These are phyloP conservation scores for Debaryomyces subglobosus DNA, from an alignment of 1,139 yeast genomes.

Conservation along the genomic window DNA sequence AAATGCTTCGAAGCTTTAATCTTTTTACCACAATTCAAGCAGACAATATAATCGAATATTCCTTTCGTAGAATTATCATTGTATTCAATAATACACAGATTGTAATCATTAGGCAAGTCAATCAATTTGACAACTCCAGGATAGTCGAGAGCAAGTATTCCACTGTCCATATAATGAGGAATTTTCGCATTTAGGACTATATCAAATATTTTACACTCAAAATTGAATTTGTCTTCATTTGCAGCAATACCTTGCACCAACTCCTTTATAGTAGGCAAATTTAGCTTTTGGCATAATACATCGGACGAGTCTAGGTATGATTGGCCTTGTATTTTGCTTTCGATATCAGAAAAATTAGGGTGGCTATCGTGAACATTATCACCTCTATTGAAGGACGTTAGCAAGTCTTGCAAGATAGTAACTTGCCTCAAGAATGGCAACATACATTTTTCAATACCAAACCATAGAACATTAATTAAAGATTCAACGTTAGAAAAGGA, in stretches of 20 bases:
- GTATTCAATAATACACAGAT: slow-evolving; percentile 30
- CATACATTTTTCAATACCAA: slow-evolving; percentile 32
- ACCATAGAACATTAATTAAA: slow-evolving; percentile 21
- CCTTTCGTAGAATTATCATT: slow-evolving; percentile 20
- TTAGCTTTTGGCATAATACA: slow-evolving; percentile 24
- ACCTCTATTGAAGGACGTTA: slow-evolving; percentile 30
- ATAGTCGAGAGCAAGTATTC: slow-evolving; percentile 34
- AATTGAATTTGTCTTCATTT: slow-evolving; percentile 13
- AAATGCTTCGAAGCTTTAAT: slow-evolving; percentile 20
- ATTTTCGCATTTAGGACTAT: slow-evolving; percentile 30
- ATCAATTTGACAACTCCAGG: slow-evolving; percentile 47
- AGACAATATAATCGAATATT: slow-evolving; percentile 30
- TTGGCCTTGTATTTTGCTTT: slow-evolving; percentile 21
- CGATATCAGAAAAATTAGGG: slow-evolving; percentile 21
- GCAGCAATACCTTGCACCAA: slow-evolving; percentile 18
- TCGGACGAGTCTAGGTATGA: slow-evolving; percentile 22
- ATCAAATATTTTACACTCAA: slow-evolving; percentile 31
- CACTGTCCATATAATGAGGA: slow-evolving; percentile 25
- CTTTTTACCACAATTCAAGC: slow-evolving; percentile 36
- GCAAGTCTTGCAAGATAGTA: slow-evolving; percentile 36
- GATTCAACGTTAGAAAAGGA: not conserved
- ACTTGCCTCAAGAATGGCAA: slow-evolving; percentile 43
- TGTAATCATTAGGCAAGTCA: slow-evolving; percentile 40
- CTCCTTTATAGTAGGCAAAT: slow-evolving; percentile 24
- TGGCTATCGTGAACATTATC: slow-evolving; percentile 27